These are phyloP conservation scores for Tardiomyces depauwii DNA, from an alignment of 1,139 yeast species.

Conservation along the genomic window DNA sequence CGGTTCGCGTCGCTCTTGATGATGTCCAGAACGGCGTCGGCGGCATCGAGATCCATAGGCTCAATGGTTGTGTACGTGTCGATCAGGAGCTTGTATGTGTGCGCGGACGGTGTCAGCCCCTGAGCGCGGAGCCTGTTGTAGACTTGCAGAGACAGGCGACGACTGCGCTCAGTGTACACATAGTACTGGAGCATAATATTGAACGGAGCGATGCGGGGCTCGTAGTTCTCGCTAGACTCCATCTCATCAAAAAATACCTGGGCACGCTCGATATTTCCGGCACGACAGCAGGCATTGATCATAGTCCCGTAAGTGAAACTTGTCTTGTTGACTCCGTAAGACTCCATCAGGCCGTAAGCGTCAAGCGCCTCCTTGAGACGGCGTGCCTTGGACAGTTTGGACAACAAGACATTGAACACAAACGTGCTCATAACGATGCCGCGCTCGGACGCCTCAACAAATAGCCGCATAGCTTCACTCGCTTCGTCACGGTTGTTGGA, in stretches of 20 bases:
- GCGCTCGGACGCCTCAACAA: constrained; percentile 25
- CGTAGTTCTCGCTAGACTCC: constrained; percentile 23
- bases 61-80: constrained; percentile 27
- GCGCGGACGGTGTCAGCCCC: constrained; percentile 25
- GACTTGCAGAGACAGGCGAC: constrained; percentile 23
- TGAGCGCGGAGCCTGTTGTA: constrained; percentile 20
- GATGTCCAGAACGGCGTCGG: constrained; percentile 25
- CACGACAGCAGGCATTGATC: constrained; percentile 30
- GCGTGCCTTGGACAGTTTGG: constrained; percentile 28
- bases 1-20: constrained; percentile 22
- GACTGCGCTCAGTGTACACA: constrained; percentile 24
- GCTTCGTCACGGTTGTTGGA: constrained; percentile 8
- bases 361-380: constrained; percentile 23
- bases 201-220: constrained; percentile 29
- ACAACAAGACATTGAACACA: constrained; percentile 28
- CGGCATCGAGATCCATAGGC: constrained; percentile 25
- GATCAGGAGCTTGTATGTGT: constrained; percentile 31
- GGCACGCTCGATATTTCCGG: constrained; percentile 27
- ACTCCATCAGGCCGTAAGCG: constrained; percentile 25
- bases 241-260: constrained; percentile 25
- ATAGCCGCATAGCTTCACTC: constrained; percentile 16
- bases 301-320: constrained; percentile 31
- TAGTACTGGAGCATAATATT: constrained; percentile 30
- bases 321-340: constrained; percentile 17
- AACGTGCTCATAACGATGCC: constrained; percentile 24